phyloP scores from a whole-genome alignment of 2,329 filamentous ascomycete genomes.

The Colletotrichum liaoningense region DNA sequence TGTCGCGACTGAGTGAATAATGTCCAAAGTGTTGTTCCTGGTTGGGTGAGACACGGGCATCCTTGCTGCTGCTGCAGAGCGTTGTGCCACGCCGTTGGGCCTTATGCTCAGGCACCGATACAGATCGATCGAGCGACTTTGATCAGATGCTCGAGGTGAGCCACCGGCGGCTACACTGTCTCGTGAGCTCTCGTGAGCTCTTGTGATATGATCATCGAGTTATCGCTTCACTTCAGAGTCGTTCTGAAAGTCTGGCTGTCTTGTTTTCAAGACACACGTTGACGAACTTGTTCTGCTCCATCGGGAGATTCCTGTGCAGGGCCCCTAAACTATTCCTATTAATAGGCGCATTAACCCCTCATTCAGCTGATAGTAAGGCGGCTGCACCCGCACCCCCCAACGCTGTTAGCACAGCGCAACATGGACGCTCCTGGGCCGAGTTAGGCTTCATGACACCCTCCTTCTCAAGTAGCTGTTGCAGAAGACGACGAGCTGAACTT shows the following conservation, averaged over 20 bases:
- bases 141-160: background rate
- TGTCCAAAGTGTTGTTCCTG: background rate
- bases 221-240: background rate
- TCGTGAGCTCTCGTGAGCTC: background rate
- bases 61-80: constrained; percentile 8
- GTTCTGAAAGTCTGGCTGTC: background rate
- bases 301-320: constrained; percentile 10
- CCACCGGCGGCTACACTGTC: background rate
- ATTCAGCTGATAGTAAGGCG: constrained; percentile 16
- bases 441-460: background rate
- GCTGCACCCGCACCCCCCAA: constrained; percentile 26
- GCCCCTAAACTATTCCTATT: constrained; percentile 16
- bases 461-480: background rate
- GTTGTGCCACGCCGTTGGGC: background rate
- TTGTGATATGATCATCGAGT: background rate
- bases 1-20: background rate
- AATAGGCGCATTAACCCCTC: constrained; percentile 30
- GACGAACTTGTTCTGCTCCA: background rate
- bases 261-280: background rate
- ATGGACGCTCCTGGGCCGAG: background rate
- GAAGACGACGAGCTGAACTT: background rate
- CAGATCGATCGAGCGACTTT: background rate
- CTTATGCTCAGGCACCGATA: constrained; percentile 5
- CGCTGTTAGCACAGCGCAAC: background rate
- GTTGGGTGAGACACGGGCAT: background rate